Conservation (phyloP, 2,329 filamentous ascomycete genomes). For the Arthrobotrys entomopaga region DNA sequence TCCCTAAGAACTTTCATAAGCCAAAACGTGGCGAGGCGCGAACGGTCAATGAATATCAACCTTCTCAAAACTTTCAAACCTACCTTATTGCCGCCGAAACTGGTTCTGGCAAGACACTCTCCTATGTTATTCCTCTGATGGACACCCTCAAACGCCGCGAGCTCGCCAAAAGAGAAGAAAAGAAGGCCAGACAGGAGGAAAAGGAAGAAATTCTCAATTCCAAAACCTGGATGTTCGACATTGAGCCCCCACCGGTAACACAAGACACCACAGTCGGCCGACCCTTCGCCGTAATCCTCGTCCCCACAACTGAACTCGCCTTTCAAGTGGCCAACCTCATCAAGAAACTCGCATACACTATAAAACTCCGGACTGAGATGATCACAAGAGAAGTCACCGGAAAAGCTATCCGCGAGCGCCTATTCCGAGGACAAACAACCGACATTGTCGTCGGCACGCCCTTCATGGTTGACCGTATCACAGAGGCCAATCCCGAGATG, state of each 20-base stretch:
- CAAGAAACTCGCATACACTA: constrained; percentile 82
- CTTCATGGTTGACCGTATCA: constrained; percentile 87
- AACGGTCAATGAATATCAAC: constrained; percentile 63
- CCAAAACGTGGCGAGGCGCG: constrained; percentile 12
- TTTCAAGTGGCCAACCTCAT: constrained; percentile 83
- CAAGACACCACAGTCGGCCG: constrained; percentile 79
- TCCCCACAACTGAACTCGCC: constrained; percentile 92
- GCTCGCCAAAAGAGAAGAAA: constrained; percentile 68
- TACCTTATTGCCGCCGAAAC: constrained; percentile 95
- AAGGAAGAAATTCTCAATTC: constrained; percentile 59
- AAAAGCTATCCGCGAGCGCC: constrained; percentile 81
- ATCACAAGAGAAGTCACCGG: constrained; percentile 81
- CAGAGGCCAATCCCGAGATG: constrained; percentile 87
- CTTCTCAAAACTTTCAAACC: constrained; percentile 64
- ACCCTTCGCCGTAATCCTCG: constrained; percentile 83
- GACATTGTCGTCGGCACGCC: constrained; percentile 69
- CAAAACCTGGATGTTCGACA: constrained; percentile 48
- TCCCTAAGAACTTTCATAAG: constrained; percentile 2
- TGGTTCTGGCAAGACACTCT: constrained; percentile 94
- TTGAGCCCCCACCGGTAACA: constrained; percentile 70
- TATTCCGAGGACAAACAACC: constrained; percentile 76
- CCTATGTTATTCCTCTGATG: constrained; percentile 85
- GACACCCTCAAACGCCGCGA: constrained; percentile 85
- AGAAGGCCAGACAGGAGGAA: constrained; percentile 69
- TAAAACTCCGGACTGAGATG: constrained; percentile 86